Conservation (phyloP, 2,329 filamentous ascomycete species). For the Fusarium tanahbumbuense region DNA sequence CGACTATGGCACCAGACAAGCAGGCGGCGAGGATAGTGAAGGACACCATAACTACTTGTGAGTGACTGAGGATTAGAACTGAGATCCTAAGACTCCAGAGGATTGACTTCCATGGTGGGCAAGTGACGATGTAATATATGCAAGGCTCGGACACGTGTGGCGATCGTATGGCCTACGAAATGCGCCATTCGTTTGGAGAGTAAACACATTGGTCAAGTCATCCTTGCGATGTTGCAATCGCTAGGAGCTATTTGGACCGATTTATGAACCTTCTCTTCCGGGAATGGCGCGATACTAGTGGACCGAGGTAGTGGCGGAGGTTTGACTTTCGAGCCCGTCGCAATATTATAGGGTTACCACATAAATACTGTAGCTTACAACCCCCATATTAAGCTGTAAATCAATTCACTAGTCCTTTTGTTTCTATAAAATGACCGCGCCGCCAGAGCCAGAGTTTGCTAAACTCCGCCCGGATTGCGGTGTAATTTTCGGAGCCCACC, state of each 20-base stretch:
- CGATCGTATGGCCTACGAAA: not conserved
- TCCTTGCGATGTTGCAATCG: not conserved
- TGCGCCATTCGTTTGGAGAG: not conserved
- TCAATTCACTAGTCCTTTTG: too few species aligned
- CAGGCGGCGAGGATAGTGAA: not conserved
- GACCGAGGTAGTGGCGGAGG: not conserved
- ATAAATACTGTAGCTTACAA: too few species aligned
- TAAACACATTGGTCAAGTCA: fast-evolving
- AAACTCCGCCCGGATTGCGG: too few species aligned
- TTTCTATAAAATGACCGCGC: too few species aligned
- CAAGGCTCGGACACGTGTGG: not conserved
- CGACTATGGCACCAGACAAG: not conserved
- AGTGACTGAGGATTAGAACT: not conserved
- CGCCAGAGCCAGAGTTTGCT: too few species aligned
- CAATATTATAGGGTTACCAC: too few species aligned
- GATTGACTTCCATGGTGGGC: not conserved
- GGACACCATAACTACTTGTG: not conserved
- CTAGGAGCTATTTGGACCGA: fast-evolving
- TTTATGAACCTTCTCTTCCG: not conserved
- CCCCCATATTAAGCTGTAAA: too few species aligned
- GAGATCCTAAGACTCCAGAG: not conserved
- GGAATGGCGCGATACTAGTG: not conserved
- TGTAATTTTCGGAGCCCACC: too few species aligned
- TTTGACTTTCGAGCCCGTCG: too few species aligned
- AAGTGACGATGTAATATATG: not conserved